Percentiles rank a stretch among this genome's conserved stretches.
Evolutionary conservation across 495 filamentous ascomycete genomes (phyloP).

Genomic region (Friedmanniomyces simplex): DNA sequence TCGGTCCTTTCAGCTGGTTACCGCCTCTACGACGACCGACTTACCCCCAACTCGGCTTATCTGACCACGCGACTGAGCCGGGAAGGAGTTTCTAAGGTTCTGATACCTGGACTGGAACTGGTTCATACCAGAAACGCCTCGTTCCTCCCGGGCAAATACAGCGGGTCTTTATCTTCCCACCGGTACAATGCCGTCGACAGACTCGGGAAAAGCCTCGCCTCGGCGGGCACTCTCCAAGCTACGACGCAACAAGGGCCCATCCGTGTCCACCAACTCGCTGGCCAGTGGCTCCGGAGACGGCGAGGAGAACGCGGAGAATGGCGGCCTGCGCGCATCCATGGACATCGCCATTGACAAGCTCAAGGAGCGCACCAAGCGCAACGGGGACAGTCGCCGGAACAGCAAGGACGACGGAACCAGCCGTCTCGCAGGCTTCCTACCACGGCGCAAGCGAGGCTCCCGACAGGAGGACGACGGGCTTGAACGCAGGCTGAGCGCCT

Average conservation of each 20-base stretch:
- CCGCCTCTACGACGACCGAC: too few relatives aligned
- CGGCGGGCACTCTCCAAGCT: constrained; percentile 10
- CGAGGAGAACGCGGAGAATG: constrained; percentile 9
- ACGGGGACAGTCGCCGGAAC: constrained; percentile 18
- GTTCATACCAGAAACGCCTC: neutral
- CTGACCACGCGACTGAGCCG: neutral
- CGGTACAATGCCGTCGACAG: constrained; percentile 8
- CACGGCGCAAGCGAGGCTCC: constrained; percentile 39
- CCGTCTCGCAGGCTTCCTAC: constrained; percentile 46
- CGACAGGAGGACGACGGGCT: constrained; percentile 23
- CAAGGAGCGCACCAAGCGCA: constrained; percentile 12
- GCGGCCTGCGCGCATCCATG: constrained; percentile 20
- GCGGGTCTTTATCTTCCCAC: neutral
- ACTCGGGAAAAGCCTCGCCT: constrained; percentile 1
- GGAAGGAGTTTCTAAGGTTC: neutral
- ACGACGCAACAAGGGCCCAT: constrained; percentile 5
- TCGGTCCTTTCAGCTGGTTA: too few relatives aligned
- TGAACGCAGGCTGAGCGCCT: constrained; percentile 14
- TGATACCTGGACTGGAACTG: too few relatives aligned
- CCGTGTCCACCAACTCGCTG: constrained; percentile 24
- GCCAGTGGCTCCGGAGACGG: constrained; percentile 19
- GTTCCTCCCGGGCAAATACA: neutral
- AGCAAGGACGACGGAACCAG: constrained; percentile 28
- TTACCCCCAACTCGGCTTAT: neutral
- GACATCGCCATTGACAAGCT: constrained; percentile 29